Conservation (phyloP, 2,329 filamentous ascomycete genomes). For the Penicillium sp. region DNA sequence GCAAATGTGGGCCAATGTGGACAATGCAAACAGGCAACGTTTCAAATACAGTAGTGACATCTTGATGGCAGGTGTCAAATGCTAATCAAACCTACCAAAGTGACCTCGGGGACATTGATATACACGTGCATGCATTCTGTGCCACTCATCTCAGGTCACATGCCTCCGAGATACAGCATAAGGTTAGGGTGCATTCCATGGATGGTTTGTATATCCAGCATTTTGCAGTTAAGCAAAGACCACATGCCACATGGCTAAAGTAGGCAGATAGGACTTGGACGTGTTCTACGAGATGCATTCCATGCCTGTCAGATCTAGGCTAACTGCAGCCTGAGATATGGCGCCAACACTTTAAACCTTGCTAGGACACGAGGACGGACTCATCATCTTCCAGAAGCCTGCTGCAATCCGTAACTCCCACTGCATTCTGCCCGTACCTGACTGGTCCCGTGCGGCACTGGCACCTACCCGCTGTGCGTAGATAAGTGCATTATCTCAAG, state of each 20-base stretch:
- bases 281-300: not conserved
- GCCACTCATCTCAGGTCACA: not conserved
- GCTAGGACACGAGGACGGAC: not conserved
- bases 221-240: too few species aligned
- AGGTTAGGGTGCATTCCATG: not conserved
- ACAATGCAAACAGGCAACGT: too few species aligned
- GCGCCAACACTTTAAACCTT: not conserved
- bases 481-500: constrained; percentile 9
- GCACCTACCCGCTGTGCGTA: constrained; percentile 15
- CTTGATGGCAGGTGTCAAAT: too few species aligned
- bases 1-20: too few species aligned
- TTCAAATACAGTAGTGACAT: too few species aligned
- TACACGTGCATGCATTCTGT: not conserved
- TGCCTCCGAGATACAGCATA: not conserved
- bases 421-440: constrained; percentile 13
- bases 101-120: not conserved
- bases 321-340: not conserved
- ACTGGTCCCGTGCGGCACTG: constrained; percentile 3
- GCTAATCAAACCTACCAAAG: too few species aligned
- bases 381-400: not conserved
- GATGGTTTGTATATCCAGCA: not conserved
- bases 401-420: constrained; percentile 12
- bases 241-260: not conserved
- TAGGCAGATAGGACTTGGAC: too few species aligned
- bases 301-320: not conserved